Conservation (phyloP, 2,329 filamentous ascomycete species). For the Zymoseptoria crescenta region DNA sequence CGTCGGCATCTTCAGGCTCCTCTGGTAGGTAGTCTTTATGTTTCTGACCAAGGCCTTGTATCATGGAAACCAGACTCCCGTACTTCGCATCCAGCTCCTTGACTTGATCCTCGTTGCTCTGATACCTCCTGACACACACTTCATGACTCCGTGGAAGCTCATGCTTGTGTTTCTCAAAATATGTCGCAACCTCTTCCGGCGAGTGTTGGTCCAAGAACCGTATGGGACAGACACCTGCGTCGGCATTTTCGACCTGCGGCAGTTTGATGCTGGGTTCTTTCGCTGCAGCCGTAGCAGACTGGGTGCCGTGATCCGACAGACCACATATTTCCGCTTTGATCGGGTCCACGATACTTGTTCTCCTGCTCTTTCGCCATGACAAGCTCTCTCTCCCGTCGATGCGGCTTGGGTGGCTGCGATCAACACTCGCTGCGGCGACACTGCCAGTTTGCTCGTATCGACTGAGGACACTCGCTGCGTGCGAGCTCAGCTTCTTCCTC, state of each 20-base stretch:
- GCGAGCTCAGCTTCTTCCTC: conserved; percentile 32
- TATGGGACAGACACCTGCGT: conserved; percentile 71
- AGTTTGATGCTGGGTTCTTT: conserved; percentile 6
- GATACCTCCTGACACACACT: conserved; percentile 82
- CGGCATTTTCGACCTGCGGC: conserved; percentile 19
- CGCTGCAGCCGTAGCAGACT: conserved; percentile 1
- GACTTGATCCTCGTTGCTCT: conserved; percentile 77
- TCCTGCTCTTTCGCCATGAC: conserved; percentile 21
- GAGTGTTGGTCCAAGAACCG: conserved; percentile 87
- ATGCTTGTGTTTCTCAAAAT: conserved; percentile 92
- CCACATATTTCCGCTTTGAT: conserved; percentile 33
- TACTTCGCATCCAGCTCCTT: conserved; percentile 90
- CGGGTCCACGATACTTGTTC: conserved; percentile 27
- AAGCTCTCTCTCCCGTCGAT: conserved; percentile 40
- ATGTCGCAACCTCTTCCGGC: conserved; percentile 84
- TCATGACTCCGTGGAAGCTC: conserved; percentile 90
- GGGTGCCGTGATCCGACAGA: conserved; percentile 21
- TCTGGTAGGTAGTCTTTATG: conserved; percentile 79
- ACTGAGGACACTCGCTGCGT: conserved; percentile 34
- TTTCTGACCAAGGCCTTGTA: conserved; percentile 77
- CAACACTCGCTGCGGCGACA: conserved; percentile 19
- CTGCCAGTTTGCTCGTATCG: conserved; percentile 27
- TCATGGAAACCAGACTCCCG: conserved; percentile 86
- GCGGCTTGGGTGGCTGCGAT: conserved; percentile 21
- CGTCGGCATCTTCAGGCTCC: conserved; percentile 41